Percentiles rank a stretch among this genome's conserved stretches.
Conservation (phyloP, 768 basidiomycete genomes). For the Boletus patriciae region DNA sequence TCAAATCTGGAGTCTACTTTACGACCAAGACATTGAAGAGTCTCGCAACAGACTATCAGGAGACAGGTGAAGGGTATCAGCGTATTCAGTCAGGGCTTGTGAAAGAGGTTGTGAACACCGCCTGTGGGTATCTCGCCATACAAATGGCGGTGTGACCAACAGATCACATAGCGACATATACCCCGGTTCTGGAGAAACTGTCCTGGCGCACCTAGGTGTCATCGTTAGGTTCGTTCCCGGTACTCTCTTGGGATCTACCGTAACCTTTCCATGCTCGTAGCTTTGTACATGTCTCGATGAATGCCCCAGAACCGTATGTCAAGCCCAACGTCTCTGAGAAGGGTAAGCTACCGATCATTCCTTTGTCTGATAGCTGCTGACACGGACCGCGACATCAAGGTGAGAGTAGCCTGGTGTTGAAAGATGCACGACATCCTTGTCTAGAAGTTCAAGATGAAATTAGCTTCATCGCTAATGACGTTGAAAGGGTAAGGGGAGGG, state of each 20-base stretch:
- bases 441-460: constrained; percentile 95
- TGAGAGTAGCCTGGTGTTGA: constrained; percentile 73
- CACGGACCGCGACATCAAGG: constrained; percentile 43
- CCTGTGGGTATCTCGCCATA: constrained; percentile 52
- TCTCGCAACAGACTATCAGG: constrained; percentile 69
- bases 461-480: constrained; percentile 89
- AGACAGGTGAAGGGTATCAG: constrained; percentile 66
- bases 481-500: constrained; percentile 93
- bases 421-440: constrained; percentile 92
- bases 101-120: constrained; percentile 90
- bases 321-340: constrained; percentile 79
- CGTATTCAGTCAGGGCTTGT: constrained; percentile 80
- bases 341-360: constrained; percentile 44
- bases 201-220: constrained; percentile 90
- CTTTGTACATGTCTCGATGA: constrained; percentile 88
- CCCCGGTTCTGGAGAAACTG: constrained; percentile 80
- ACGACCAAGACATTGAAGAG: constrained; percentile 74
- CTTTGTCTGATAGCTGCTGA: constrained; percentile 4
- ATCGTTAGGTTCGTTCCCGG: constrained; percentile 66
- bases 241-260: not conserved
- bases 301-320: constrained; percentile 84
- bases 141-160: not conserved
- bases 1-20: constrained; percentile 87
- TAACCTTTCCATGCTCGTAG: constrained; percentile 39
- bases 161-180: constrained; percentile 75